A percentile compares a stretch with the other conserved stretches of the same genome.
Evolutionary conservation across 768 basidiomycete genomes (phyloP).

Genomic region (Agrocybe pediades): DNA sequence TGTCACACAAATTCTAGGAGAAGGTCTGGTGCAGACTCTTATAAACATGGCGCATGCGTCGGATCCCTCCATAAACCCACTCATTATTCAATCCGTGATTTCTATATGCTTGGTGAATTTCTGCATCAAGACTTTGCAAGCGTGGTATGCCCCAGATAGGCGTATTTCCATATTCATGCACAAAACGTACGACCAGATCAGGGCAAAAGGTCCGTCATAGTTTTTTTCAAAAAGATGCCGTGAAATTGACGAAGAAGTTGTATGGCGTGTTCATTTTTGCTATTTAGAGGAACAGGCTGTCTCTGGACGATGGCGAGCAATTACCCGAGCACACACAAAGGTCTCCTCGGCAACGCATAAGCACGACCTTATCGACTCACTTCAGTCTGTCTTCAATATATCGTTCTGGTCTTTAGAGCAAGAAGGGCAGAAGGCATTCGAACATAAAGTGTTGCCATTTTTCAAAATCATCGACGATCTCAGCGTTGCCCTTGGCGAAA

Average conservation of each 20-base stretch:
- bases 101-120: constrained; percentile 13
- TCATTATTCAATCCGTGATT: constrained; percentile 18
- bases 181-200: constrained; percentile 16
- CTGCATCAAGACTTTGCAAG: constrained; percentile 6
- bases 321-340: constrained; percentile 19
- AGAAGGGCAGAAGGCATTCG: constrained; percentile 16
- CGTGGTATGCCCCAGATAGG: constrained; percentile 14
- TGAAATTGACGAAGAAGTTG: too few relatives aligned
- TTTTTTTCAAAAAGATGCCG: neutral
- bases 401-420: constrained; percentile 13
- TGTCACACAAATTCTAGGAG: constrained; percentile 7
- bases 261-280: neutral
- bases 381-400: constrained; percentile 11
- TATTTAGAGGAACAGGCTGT: constrained; percentile 23
- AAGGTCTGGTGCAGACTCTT: constrained; percentile 8
- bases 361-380: constrained; percentile 2
- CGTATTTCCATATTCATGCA: constrained; percentile 5
- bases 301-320: constrained; percentile 24
- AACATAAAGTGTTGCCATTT: constrained; percentile 24
- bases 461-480: constrained; percentile 27
- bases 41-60: neutral
- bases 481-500: constrained; percentile 27
- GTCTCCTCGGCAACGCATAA: constrained; percentile 21
- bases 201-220: constrained; percentile 9
- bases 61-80: constrained; percentile 13